Evolutionary conservation across 2,329 filamentous ascomycete species (phyloP).

Genomic region (Talaromyces islandicus): DNA sequence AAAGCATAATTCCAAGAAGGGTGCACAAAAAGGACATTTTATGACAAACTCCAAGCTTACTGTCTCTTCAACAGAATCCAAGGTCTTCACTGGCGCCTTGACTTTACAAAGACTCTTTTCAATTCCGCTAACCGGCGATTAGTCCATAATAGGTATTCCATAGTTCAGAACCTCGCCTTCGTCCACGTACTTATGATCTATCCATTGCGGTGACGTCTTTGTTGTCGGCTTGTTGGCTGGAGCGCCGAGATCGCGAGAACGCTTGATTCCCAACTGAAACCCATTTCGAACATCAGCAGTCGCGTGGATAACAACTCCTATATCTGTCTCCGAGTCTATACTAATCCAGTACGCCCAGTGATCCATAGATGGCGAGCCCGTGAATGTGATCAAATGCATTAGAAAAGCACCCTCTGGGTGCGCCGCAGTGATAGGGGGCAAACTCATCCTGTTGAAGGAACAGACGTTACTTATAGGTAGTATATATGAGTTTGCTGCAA

Average conservation of each 20-base stretch:
- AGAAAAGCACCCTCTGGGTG: conserved; percentile 14
- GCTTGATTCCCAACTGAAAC: conserved; percentile 26
- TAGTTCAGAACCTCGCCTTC: conserved; percentile 22
- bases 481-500: too few relatives aligned
- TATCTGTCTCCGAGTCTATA: conserved; percentile 11
- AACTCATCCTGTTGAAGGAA: too few relatives aligned
- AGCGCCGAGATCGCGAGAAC: conserved; percentile 17
- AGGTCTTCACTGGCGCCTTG: not conserved
- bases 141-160: conserved; percentile 6
- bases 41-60: not conserved
- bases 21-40: not conserved
- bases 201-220: conserved; percentile 26
- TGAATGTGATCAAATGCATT: conserved; percentile 25
- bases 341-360: conserved; percentile 31
- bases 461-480: too few relatives aligned
- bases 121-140: conserved; percentile 20
- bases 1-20: not conserved
- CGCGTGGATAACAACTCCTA: conserved; percentile 26
- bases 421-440: too few relatives aligned
- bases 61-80: conserved; percentile 12
- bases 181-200: conserved; percentile 17
- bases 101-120: conserved; percentile 17
- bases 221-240: conserved; percentile 14
- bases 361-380: conserved; percentile 29
- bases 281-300: conserved; percentile 26